Conservation (phyloP, 768 basidiomycete species). For the Lactifluus echinatus region DNA sequence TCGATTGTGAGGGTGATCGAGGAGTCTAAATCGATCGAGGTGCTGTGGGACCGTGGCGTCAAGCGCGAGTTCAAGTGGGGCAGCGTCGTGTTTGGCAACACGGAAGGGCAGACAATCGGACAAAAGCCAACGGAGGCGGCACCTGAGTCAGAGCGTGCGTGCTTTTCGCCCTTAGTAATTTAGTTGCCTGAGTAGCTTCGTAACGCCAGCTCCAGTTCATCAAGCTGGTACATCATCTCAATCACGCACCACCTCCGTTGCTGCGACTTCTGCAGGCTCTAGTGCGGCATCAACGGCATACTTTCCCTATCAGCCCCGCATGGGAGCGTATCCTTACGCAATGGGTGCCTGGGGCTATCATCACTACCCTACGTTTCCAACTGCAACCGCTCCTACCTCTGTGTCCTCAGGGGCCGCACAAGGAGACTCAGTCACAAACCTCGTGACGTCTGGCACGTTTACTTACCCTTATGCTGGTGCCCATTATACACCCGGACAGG, state of each 20-base stretch:
- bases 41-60: constrained; percentile 68
- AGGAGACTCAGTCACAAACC: background rate
- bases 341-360: constrained; percentile 7
- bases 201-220: background rate
- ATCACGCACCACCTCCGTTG: background rate
- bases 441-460: constrained; percentile 7
- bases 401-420: background rate
- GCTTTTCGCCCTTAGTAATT: background rate
- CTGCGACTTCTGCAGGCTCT: background rate
- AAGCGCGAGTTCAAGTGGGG: constrained; percentile 81
- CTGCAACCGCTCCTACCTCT: background rate
- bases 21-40: constrained; percentile 63
- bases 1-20: constrained; percentile 64
- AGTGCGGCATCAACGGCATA: background rate
- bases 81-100: constrained; percentile 68
- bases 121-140: constrained; percentile 58
- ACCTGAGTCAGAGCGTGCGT: constrained; percentile 41
- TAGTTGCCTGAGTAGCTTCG: background rate
- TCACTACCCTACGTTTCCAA: constrained; percentile 5
- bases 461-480: constrained; percentile 9
- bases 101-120: constrained; percentile 53
- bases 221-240: background rate
- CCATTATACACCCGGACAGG: background rate
- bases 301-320: background rate
- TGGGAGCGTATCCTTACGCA: constrained; percentile 1